A percentile compares a stretch with the other conserved stretches of the same genome.
Evolutionary conservation across 768 basidiomycete species (phyloP).

Genomic region (Xerocomus brunneocitrinus): DNA sequence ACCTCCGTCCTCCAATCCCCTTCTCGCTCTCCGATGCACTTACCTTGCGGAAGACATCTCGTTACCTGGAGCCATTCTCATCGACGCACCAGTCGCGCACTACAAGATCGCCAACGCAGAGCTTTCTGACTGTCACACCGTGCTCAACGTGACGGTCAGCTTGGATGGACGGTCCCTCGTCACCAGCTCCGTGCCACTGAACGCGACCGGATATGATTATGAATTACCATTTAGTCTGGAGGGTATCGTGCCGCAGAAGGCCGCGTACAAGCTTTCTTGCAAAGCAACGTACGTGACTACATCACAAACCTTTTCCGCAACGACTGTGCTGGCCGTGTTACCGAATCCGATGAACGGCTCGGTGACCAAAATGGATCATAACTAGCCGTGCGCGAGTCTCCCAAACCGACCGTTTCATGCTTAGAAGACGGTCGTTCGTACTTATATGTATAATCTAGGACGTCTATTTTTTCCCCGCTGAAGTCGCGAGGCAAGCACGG

Average conservation of each 20-base stretch:
- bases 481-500: no score
- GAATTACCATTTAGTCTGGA: conserved; percentile 47
- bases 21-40: conserved; percentile 43
- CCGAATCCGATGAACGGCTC: conserved; percentile 48
- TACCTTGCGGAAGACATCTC: conserved; percentile 52
- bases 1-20: conserved; percentile 34
- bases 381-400: no score
- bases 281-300: conserved; percentile 26
- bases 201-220: conserved; percentile 40
- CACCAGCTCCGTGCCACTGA: conserved; percentile 45
- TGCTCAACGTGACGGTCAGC: conserved; percentile 41
- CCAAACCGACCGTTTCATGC: no score
- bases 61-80: conserved; percentile 42
- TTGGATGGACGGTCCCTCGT: conserved; percentile 42
- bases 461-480: no score
- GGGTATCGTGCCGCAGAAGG: conserved; percentile 39
- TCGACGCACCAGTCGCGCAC: conserved; percentile 50
- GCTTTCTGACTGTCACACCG: conserved; percentile 15
- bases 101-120: conserved; percentile 44
- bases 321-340: conserved; percentile 44
- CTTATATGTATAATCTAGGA: no score
- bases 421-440: no score
- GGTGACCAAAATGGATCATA: conserved; percentile 43
- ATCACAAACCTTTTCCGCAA: conserved; percentile 43
- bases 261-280: conserved; percentile 29